Conservation (phyloP, 2,329 filamentous ascomycete genomes). For the Colletotrichum tanaceti region DNA sequence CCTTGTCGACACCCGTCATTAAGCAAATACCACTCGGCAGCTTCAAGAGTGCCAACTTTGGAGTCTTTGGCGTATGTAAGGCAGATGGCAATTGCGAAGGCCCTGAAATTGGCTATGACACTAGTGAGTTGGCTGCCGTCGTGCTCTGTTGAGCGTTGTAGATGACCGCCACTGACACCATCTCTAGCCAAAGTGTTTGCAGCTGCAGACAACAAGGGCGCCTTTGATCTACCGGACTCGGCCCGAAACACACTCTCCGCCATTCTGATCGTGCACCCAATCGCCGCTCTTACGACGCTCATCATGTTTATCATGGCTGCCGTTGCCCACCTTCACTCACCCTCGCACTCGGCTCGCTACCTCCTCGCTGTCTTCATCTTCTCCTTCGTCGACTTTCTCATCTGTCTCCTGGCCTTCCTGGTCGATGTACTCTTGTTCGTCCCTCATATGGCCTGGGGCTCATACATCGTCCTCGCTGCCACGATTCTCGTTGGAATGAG, state of each 20-base stretch:
- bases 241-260: conserved; percentile 78
- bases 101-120: conserved; percentile 86
- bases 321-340: conserved; percentile 85
- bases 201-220: conserved; percentile 46
- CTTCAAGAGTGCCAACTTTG: conserved; percentile 82
- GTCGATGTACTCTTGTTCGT: conserved; percentile 95
- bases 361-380: conserved; percentile 87
- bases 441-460: conserved; percentile 92
- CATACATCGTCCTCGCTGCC: conserved; percentile 90
- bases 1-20: conserved; percentile 92
- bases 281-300: conserved; percentile 87
- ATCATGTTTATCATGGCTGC: conserved; percentile 84
- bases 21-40: conserved; percentile 84
- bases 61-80: conserved; percentile 91
- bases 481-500: conserved; percentile 86
- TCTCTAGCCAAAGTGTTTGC: conserved; percentile 20
- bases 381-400: conserved; percentile 83
- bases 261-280: conserved; percentile 91
- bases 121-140: conserved; percentile 66
- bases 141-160: neutral
- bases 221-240: conserved; percentile 67
- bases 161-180: conserved; percentile 12
- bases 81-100: conserved; percentile 70
- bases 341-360: conserved; percentile 90
- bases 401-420: conserved; percentile 87